Conservation (phyloP, 2,329 filamentous ascomycete genomes). For the Fusarium torulosum region DNA sequence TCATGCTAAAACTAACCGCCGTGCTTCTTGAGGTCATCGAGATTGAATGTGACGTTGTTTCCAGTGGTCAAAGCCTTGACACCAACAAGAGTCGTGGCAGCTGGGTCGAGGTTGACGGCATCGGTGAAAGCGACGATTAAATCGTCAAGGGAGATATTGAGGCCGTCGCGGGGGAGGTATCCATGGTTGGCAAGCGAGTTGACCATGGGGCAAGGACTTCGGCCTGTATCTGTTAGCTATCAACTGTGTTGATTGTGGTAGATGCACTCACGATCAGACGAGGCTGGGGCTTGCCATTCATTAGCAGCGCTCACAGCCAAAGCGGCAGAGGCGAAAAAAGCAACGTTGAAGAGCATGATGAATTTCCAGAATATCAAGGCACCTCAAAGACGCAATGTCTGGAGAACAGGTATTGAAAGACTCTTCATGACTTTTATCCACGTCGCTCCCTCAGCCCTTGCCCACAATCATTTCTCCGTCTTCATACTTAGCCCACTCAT, state of each 20-base stretch:
- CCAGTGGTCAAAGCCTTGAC: conserved; percentile 36
- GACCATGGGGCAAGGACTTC: conserved; percentile 44
- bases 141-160: conserved; percentile 33
- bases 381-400: neutral
- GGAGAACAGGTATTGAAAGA: neutral
- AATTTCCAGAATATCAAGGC: neutral
- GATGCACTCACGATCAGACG: conserved; percentile 30
- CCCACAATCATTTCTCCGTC: neutral
- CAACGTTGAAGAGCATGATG: conserved; percentile 37
- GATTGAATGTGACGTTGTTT: conserved; percentile 39
- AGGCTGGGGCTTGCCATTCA: conserved; percentile 32
- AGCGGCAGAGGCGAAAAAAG: conserved; percentile 27
- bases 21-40: conserved; percentile 40
- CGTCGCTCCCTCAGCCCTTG: neutral
- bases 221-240: conserved; percentile 18
- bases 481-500: conserved; percentile 5
- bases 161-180: conserved; percentile 39
- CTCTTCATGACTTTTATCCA: conserved; percentile 7
- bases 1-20: conserved; percentile 4
- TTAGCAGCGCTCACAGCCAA: conserved; percentile 35
- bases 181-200: conserved; percentile 44
- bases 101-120: conserved; percentile 43
- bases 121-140: conserved; percentile 41
- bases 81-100: conserved; percentile 41
- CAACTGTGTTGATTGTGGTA: fast-evolving